Base-by-base conservation (phyloP, 2,329 filamentous ascomycete genomes). In the Tolypocladium amazonense region DNA sequence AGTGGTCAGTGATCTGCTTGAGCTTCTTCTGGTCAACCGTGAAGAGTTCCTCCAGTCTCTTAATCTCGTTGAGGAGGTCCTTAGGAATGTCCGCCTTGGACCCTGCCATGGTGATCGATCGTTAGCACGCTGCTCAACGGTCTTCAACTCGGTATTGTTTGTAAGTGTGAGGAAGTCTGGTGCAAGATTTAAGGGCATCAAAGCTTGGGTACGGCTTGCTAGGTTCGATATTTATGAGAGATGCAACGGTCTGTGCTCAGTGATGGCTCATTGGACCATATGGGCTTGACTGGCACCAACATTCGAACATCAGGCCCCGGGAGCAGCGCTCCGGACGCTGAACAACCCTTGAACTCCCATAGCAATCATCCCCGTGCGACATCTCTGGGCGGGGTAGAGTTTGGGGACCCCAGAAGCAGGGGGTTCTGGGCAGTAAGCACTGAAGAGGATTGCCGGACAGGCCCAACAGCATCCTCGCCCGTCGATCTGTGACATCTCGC, bases 11-110 rank as follows among this genome's bases (percentile, higher is more conserved):
- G 70, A 99, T 92, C 65, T 88, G 76, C 83, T 97, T 97, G 59
- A 97, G 85, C 79, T 90, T 96, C 43, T 82, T 76, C 0, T 82
- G 82, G 65, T 88, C 83, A 54, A 97, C 86, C 14, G 87, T 89
- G 76, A 99, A 96, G 58, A 88, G 75, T 60, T 92, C 83, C 78
- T 97, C 94, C 30, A 97, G 82, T 63, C 84, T 81, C 73, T 89
- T 86, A 71, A 97, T 92, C 77, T 97, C 88, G 43, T 76, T 72
- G 58, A 90, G 78, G 65, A 97, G 83, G 75, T 91, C 87, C 77
- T 91, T 89, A 64, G 93, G 92, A 75, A 96, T 83, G 79, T 97
- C 91, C 74, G 88, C 86, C 85, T 94, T 90, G 64, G 92, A 96
- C 72, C 91, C 92, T 96, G 66, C 58, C 63, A 66, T 62, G 53